Base-by-base conservation (phyloP, 805 yeast genomes). In the Cyberlindnera euphorbiiphila region DNA sequence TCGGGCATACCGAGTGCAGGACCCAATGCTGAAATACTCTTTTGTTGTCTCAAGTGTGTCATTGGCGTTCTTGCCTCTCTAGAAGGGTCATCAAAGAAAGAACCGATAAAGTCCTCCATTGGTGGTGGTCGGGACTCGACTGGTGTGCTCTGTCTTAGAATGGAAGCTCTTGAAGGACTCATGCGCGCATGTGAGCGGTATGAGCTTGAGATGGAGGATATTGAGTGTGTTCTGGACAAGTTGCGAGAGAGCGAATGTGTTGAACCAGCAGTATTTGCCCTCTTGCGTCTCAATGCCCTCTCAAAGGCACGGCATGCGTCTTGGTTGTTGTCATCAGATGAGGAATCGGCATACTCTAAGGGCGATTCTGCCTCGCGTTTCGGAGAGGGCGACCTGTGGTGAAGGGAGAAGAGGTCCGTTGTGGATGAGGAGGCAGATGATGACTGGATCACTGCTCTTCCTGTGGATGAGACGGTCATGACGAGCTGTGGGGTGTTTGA, bases 351-450 rank as follows among this genome's bases (percentile, higher is more conserved):
- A 25, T 17, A 28, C 15, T 45, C 36, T 21, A 38, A 31, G 15
- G 43, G 43, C 3, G 46, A 42, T 9, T 39, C 45, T 1, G 45
- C 41, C n/a, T 39, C 45, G 6, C 58, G 45, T 26, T 53, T 47
- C 11, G 60, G 60, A 3, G 60, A 55, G 2, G 56, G 56, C 2
- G 39, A 51, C 41, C 37, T 53, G 47, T 24, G 58, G 33, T 18
- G 45, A 14, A 39, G 15, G 1, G 54, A 47, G 18, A 39, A 43
- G 5, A 51, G 42, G 18, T 52, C 57, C 9, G 55, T 49, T 6
- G 43, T 37, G 4, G 59, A 53, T 1, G 54, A 46, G 5, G 54
- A 50, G 4, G 56, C 47, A 4, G 57, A 51, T 6, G 53, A 28
- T 1, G 43, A 46, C 18, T 42, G 49, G 6, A 45, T 27, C 21